Evolutionary conservation across 202 grass and related monocot genomes (phyloP).

Genomic region (Bolboschoenoplectus hybrid): DNA sequence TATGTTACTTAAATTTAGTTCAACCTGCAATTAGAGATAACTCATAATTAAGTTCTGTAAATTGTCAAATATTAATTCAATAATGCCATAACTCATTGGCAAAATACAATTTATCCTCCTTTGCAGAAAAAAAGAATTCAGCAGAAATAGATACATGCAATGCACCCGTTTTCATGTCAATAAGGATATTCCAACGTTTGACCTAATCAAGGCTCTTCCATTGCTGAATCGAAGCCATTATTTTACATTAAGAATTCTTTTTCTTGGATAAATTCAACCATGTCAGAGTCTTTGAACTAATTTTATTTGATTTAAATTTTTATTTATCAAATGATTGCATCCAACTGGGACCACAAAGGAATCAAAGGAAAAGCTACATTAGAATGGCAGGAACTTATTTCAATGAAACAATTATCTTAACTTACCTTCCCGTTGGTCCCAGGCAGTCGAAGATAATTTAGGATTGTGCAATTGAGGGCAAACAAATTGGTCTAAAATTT

Average conservation of each 20-base stretch:
- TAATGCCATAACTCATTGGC: neutral
- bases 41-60: neutral
- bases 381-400: neutral
- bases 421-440: neutral
- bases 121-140: neutral
- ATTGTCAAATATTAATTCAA: slow-evolving; percentile 13
- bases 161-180: neutral
- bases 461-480: neutral
- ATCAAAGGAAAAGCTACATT: neutral
- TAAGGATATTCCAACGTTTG: neutral
- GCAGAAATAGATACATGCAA: neutral
- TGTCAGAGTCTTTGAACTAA: neutral
- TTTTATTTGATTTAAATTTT: neutral
- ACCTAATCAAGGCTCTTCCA: neutral
- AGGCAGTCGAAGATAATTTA: neutral
- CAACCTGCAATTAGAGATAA: neutral
- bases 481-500: neutral
- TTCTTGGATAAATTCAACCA: neutral
- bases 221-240: neutral
- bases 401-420: slow-evolving; percentile 1
- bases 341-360: neutral
- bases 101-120: neutral
- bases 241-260: neutral
- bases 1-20: neutral
- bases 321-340: slow-evolving; percentile 1